phyloP scores from a whole-genome alignment of 257 asterid genomes.

The Ophiorrhiza pumila region DNA sequence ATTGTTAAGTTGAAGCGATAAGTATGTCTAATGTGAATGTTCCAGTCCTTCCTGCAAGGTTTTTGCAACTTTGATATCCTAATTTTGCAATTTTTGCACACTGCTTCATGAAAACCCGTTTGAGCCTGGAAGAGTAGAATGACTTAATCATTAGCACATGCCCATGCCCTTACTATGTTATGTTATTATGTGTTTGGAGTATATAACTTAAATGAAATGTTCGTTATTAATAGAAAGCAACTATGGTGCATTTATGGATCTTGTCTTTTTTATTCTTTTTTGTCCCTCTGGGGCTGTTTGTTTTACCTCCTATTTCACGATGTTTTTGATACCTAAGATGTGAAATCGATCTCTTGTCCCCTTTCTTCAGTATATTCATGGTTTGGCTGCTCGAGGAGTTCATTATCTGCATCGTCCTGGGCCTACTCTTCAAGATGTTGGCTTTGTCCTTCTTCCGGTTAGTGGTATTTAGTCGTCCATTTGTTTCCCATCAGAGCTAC shows the following conservation, averaged over 20 bases:
- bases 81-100: not conserved
- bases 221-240: constrained; percentile 1
- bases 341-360: constrained; percentile 1
- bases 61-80: not conserved
- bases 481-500: not conserved
- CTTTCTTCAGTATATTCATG: constrained; percentile 74
- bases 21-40: not conserved
- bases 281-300: not conserved
- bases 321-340: constrained; percentile 18
- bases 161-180: not conserved
- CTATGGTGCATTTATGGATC: constrained; percentile 5
- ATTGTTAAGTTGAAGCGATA: not conserved
- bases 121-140: not conserved
- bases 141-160: not conserved
- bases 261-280: constrained; percentile 11
- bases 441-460: constrained; percentile 89
- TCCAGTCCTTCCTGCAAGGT: not conserved
- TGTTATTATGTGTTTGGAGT: not conserved
- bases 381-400: constrained; percentile 91
- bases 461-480: constrained; percentile 14
- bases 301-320: not conserved
- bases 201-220: not conserved
- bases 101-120: not conserved
- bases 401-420: constrained; percentile 93
- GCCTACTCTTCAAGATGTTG: constrained; percentile 80